Percentiles rank a stretch among this genome's conserved stretches.
phyloP scores from a whole-genome alignment of 2,329 filamentous ascomycete species.

The Cladophialophora immunda region DNA sequence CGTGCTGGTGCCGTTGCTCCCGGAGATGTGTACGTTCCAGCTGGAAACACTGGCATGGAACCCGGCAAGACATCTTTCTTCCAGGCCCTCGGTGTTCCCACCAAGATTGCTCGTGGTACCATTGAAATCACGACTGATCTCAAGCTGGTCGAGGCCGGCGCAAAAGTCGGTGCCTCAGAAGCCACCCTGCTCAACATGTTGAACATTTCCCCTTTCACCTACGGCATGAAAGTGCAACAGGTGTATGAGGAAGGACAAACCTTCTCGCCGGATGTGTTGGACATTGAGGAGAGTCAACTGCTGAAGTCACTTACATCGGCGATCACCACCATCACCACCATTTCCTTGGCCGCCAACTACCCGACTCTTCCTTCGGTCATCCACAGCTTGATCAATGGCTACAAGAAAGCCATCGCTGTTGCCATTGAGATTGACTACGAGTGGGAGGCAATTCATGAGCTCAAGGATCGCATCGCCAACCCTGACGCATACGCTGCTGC shows the following conservation, averaged over 20 bases:
- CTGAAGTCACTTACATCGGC: slow-evolving; percentile 81
- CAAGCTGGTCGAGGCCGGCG: slow-evolving; percentile 92
- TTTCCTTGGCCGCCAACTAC: slow-evolving; percentile 94
- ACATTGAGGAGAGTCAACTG: slow-evolving; percentile 95
- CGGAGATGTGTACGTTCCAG: slow-evolving; percentile 90
- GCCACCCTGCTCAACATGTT: slow-evolving; percentile 99
- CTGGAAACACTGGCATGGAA: slow-evolving; percentile 99
- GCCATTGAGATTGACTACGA: slow-evolving; percentile 89
- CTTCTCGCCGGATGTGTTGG: slow-evolving; percentile 85
- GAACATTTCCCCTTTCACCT: slow-evolving; percentile 99
- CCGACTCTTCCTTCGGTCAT: slow-evolving; percentile 95
- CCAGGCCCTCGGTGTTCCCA: slow-evolving; percentile 99
- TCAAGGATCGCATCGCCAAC: slow-evolving; percentile 99
- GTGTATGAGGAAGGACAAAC: slow-evolving; percentile 98
- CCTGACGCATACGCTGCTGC: slow-evolving; percentile 92
- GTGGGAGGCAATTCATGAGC: slow-evolving; percentile 95
- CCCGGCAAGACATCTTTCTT: slow-evolving; percentile 99
- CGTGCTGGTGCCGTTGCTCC: slow-evolving; percentile 98
- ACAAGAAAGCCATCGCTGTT: slow-evolving; percentile 95
- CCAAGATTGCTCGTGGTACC: slow-evolving; percentile 99
- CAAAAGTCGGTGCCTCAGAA: slow-evolving; percentile 98
- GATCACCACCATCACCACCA: slow-evolving; percentile 84
- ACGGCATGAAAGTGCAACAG: slow-evolving; percentile 95
- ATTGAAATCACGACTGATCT: slow-evolving; percentile 99
- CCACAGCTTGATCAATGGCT: slow-evolving; percentile 94